A percentile compares a stretch with the other conserved stretches of the same genome.
Conservation (phyloP, 371 early-diverging fungal species). For the Lichtheimia hyalospora region DNA sequence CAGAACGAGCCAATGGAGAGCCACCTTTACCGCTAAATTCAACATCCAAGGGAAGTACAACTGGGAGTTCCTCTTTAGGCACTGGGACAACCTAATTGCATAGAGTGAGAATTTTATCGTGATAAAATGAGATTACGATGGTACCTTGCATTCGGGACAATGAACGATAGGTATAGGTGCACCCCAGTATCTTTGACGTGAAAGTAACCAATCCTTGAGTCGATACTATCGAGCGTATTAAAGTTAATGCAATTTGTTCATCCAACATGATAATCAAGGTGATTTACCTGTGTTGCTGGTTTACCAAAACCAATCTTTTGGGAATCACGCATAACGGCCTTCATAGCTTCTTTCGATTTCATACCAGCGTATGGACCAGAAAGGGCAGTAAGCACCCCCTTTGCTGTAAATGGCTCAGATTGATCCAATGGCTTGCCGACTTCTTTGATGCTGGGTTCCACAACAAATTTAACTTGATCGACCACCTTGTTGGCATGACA, state of each 20-base stretch:
- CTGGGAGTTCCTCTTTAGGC: conserved; percentile 81
- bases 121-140: conserved; percentile 2
- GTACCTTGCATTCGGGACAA: conserved; percentile 76
- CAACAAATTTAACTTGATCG: conserved; percentile 42
- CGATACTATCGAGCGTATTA: conserved; percentile 52
- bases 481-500: conserved; percentile 50
- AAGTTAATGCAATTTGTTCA: no score
- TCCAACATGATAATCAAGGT: neutral
- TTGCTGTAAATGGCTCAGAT: conserved; percentile 44
- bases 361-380: conserved; percentile 60
- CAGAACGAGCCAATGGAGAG: conserved; percentile 61
- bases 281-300: conserved; percentile 49
- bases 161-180: conserved; percentile 98
- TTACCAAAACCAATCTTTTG: conserved; percentile 48
- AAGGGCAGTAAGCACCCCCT: conserved; percentile 57
- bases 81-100: conserved; percentile 67
- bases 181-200: conserved; percentile 99
- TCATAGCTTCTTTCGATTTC: conserved; percentile 59
- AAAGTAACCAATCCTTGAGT: conserved; percentile 96
- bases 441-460: conserved; percentile 46
- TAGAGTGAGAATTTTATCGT: no score
- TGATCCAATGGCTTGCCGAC: conserved; percentile 14
- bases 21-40: conserved; percentile 70
- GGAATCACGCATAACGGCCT: conserved; percentile 59
- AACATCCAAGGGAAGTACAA: conserved; percentile 68